Conservation (phyloP, 2,329 filamentous ascomycete species). For the Pestalotiopsis sp. region DNA sequence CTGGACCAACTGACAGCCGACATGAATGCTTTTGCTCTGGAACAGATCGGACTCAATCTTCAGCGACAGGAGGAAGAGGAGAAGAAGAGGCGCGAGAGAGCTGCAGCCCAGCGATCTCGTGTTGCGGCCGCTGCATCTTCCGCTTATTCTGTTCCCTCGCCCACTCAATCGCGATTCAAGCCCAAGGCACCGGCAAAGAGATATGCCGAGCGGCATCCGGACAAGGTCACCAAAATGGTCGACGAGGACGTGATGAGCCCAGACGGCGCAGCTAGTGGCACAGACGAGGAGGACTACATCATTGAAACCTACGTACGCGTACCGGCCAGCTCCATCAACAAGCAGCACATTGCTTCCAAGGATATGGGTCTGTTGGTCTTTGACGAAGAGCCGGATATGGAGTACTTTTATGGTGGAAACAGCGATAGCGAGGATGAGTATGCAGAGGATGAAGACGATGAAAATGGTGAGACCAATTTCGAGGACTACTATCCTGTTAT, state of each 20-base stretch:
- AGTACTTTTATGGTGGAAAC: conserved; percentile 62
- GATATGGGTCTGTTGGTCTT: conserved; percentile 60
- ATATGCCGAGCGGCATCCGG: conserved; percentile 59
- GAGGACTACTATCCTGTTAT: too few species aligned
- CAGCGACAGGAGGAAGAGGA: conserved; percentile 47
- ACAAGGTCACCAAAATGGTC: conserved; percentile 27
- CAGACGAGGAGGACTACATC: conserved; percentile 61
- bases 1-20: conserved; percentile 31
- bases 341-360: conserved; percentile 45
- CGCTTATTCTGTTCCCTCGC: not conserved
- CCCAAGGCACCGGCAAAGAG: conserved; percentile 59
- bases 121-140: conserved; percentile 15
- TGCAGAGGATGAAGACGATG: conserved; percentile 63
- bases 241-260: conserved; percentile 30
- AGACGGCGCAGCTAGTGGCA: conserved; percentile 39
- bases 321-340: conserved; percentile 51
- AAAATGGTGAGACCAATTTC: conserved; percentile 59
- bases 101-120: conserved; percentile 11
- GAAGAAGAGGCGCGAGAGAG: conserved; percentile 28
- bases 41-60: conserved; percentile 58
- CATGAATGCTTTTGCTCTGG: conserved; percentile 52
- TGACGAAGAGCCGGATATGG: conserved; percentile 59
- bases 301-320: conserved; percentile 68
- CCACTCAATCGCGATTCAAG: conserved; percentile 45
- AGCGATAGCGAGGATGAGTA: conserved; percentile 65